Evolutionary conservation across 2,329 filamentous ascomycete species (phyloP).

Genomic region (Ophiostoma sp.): DNA sequence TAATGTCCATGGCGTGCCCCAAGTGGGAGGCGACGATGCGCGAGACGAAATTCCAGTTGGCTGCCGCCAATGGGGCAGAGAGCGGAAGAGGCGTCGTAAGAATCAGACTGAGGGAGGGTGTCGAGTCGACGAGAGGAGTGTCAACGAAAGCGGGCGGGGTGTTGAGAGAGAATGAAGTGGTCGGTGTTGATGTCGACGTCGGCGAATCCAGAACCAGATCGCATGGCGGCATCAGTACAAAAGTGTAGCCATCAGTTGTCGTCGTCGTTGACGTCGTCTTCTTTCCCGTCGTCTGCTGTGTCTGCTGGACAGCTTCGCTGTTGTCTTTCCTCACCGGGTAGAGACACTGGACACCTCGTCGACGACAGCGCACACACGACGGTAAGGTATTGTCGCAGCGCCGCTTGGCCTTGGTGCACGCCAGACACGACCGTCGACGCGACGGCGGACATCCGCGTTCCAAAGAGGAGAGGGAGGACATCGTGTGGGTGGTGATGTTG

Average conservation of each 20-base stretch:
- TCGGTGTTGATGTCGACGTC: not conserved
- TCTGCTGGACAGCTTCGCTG: not conserved
- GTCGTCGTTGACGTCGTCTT: not conserved
- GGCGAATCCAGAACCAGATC: not conserved
- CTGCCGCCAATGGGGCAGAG: not conserved
- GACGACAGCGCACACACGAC: constrained; percentile 53
- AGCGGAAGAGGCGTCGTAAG: not conserved
- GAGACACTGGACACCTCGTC: constrained; percentile 49
- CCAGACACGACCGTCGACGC: constrained; percentile 56
- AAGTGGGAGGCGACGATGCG: constrained; percentile 36
- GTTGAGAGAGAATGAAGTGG: not conserved
- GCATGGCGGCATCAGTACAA: not conserved
- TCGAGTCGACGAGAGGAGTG: not conserved
- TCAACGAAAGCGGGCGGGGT: not conserved
- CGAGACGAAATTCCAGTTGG: constrained; percentile 11
- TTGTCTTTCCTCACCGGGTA: constrained; percentile 40
- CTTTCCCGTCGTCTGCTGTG: not conserved
- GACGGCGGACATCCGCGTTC: constrained; percentile 49
- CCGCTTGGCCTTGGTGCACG: constrained; percentile 58
- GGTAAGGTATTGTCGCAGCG: constrained; percentile 56
- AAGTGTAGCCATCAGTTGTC: not conserved
- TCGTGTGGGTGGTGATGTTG: not conserved
- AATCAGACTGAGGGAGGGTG: not conserved
- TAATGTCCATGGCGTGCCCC: constrained; percentile 50
- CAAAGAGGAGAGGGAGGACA: constrained; percentile 30